Evolutionary conservation across 1,139 yeast species (phyloP).

Genomic region (Candida gigantensis): DNA sequence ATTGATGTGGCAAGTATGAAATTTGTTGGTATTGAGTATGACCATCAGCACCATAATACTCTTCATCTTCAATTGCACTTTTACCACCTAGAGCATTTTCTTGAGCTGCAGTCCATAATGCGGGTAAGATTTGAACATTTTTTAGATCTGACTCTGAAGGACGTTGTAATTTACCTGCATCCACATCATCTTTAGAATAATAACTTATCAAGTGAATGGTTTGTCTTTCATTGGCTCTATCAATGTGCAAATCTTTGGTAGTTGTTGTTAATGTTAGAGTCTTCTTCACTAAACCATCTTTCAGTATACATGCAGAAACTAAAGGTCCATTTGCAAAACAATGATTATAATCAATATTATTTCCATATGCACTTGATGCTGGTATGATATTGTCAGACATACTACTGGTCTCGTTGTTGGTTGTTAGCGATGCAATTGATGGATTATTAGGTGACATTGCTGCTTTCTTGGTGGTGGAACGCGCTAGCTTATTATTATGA

Average conservation of each 20-base stretch:
- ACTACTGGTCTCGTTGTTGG: background rate
- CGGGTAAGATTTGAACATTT: conserved; percentile 54
- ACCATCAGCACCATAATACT: conserved; percentile 51
- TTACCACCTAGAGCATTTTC: conserved; percentile 62
- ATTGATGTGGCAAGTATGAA: background rate
- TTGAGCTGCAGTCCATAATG: conserved; percentile 60
- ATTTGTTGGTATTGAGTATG: conserved; percentile 47
- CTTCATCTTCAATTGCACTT: conserved; percentile 53
- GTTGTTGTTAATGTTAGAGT: conserved; percentile 63
- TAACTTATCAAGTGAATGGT: conserved; percentile 80
- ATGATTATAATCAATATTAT: conserved; percentile 13
- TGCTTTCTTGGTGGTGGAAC: background rate
- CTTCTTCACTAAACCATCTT: conserved; percentile 80
- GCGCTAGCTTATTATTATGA: background rate
- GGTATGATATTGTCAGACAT: conserved; percentile 14
- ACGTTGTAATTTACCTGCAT: conserved; percentile 52
- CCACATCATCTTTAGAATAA: conserved; percentile 73
- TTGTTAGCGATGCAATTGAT: conserved; percentile 2
- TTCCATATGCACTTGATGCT: conserved; percentile 14
- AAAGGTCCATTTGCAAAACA: conserved; percentile 50
- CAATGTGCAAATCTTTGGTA: conserved; percentile 36
- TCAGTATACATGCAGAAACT: conserved; percentile 64
- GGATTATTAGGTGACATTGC: background rate
- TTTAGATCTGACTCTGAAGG: conserved; percentile 62
- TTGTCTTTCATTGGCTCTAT: conserved; percentile 31